phyloP scores from a whole-genome alignment of 2,329 filamentous ascomycete species.

The Pseudogymnoascus sp. region DNA sequence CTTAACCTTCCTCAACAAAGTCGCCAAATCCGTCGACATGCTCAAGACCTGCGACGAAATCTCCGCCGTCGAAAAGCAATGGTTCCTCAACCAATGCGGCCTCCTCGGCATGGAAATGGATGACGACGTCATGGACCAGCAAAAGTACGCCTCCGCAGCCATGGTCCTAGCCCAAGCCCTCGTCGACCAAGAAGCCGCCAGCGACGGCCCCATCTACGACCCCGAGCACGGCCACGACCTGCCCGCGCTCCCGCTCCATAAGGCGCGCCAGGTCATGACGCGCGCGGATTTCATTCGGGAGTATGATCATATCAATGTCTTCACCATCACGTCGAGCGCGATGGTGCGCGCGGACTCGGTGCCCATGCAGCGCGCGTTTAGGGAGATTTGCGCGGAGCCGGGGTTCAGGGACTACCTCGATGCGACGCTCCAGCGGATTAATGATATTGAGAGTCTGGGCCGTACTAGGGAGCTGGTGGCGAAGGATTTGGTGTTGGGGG shows the following conservation, averaged over 20 bases:
- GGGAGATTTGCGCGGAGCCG: constrained; percentile 65
- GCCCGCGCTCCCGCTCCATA: constrained; percentile 71
- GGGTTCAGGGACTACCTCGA: constrained; percentile 80
- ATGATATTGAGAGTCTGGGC: constrained; percentile 87
- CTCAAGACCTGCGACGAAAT: constrained; percentile 65
- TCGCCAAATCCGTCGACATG: constrained; percentile 83
- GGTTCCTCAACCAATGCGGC: constrained; percentile 73
- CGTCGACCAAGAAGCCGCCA: constrained; percentile 50
- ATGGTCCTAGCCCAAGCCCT: constrained; percentile 90
- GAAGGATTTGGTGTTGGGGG: constrained; percentile 83
- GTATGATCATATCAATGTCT: constrained; percentile 90
- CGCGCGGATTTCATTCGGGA: constrained; percentile 86
- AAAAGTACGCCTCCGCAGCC: constrained; percentile 88
- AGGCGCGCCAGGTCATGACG: constrained; percentile 88
- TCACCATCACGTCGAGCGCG: constrained; percentile 81
- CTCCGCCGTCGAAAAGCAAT: constrained; percentile 62
- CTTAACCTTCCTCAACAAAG: constrained; percentile 76
- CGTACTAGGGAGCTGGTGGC: constrained; percentile 91
- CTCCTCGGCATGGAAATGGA: constrained; percentile 73
- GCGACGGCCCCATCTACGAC: constrained; percentile 46
- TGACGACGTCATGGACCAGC: constrained; percentile 96
- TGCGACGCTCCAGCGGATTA: constrained; percentile 73
- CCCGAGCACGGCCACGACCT: constrained; percentile 61
- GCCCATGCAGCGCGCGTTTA: constrained; percentile 90
- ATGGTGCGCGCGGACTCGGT: constrained; percentile 89